phyloP scores from a whole-genome alignment of 73 alveolate genomes.

The Uronychia binucleata region DNA sequence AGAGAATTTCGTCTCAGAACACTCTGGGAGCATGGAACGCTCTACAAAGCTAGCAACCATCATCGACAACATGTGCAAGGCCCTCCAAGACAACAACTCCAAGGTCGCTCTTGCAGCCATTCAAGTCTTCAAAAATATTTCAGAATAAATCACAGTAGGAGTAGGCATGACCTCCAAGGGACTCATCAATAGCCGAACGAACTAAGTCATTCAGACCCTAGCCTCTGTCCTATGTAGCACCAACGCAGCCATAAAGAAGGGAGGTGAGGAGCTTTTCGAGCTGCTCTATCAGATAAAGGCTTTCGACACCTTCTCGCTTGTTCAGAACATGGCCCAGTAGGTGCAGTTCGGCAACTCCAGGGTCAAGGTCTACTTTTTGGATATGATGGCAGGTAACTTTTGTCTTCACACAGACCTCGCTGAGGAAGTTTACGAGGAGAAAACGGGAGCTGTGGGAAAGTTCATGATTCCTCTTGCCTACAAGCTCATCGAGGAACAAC shows the following conservation, averaged over 20 bases:
- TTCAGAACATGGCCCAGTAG: not conserved
- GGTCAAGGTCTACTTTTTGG: not conserved
- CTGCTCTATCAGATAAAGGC: not conserved
- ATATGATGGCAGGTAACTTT: not conserved
- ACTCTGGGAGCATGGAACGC: not conserved
- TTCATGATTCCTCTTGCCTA: not conserved
- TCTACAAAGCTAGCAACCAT: conserved; percentile 44
- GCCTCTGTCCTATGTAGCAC: not conserved
- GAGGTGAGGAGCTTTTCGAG: not conserved
- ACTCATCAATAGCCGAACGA: not conserved
- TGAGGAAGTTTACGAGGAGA: not conserved
- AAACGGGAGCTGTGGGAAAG: not conserved
- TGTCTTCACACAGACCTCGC: not conserved
- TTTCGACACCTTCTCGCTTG: not conserved
- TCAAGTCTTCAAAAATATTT: not conserved
- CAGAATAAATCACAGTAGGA: not conserved
- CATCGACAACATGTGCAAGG: conserved; percentile 43
- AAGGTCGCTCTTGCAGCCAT: conserved; percentile 23
- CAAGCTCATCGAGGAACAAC: not conserved
- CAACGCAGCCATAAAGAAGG: not conserved
- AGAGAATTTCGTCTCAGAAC: conserved; percentile 13
- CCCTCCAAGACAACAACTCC: conserved; percentile 54
- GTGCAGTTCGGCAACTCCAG: not conserved
- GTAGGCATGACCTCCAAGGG: not conserved
- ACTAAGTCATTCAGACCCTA: not conserved